Percentiles rank a stretch among this genome's conserved stretches.
Evolutionary conservation across 305 asterid species (phyloP).

Genomic region (Fraxinus nigra): DNA sequence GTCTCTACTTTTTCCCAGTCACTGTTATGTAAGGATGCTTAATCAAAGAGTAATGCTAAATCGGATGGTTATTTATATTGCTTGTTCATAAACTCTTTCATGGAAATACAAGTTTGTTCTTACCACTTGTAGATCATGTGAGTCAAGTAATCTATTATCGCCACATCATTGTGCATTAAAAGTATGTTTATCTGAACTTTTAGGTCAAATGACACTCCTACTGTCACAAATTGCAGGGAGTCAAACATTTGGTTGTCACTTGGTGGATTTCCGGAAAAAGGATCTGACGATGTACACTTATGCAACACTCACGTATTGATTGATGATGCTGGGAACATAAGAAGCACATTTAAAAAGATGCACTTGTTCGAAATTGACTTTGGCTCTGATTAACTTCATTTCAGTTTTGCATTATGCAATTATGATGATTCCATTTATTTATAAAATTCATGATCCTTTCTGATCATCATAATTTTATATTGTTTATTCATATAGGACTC

Average conservation of each 20-base stretch:
- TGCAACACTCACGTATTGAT: constrained; percentile 77
- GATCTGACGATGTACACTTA: constrained; percentile 66
- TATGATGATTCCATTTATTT: constrained; percentile 5
- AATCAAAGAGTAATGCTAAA: background rate
- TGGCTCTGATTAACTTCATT: constrained; percentile 13
- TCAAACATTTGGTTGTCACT: constrained; percentile 85
- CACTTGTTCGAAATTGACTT: constrained; percentile 52
- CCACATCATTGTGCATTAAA: background rate
- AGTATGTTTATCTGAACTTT: background rate
- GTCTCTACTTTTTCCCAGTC: background rate
- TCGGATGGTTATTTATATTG: constrained; percentile 4
- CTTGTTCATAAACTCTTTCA: background rate
- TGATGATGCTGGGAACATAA: constrained; percentile 71
- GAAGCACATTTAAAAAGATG: constrained; percentile 71
- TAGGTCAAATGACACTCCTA: constrained; percentile 17
- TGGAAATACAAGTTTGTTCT: background rate
- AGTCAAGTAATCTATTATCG: background rate
- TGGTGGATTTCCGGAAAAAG: constrained; percentile 90
- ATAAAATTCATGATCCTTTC: background rate
- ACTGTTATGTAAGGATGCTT: background rate
- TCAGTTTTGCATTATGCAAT: background rate
- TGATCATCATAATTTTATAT: background rate
- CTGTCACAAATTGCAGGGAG: constrained; percentile 44
- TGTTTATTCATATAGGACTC: background rate
- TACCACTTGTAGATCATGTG: background rate